Conservation (phyloP, 768 basidiomycete genomes). For the Lentinula boryana region DNA sequence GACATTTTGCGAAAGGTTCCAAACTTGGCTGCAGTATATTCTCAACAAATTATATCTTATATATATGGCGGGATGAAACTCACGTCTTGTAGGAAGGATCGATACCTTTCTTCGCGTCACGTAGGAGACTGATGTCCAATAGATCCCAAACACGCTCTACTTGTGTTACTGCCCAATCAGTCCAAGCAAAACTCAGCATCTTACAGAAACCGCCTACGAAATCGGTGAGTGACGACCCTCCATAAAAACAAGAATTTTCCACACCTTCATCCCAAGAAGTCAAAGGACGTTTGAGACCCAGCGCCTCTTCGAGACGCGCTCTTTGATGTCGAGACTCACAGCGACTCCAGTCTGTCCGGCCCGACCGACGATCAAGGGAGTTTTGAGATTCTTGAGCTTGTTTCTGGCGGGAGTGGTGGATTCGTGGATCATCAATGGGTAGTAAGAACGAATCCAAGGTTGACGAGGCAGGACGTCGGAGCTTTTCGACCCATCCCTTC, state of each 20-base stretch:
- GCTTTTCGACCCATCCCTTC: conserved; percentile 54
- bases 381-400: conserved; percentile 66
- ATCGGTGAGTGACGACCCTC: conserved; percentile 4
- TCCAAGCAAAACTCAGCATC: conserved; percentile 86
- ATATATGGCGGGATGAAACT: conserved; percentile 18
- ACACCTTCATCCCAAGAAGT: conserved; percentile 92
- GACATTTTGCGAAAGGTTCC: conserved; percentile 97
- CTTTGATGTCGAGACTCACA: conserved; percentile 92
- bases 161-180: conserved; percentile 88
- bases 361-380: conserved; percentile 59
- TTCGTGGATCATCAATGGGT: conserved; percentile 84
- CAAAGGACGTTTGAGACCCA: conserved; percentile 80
- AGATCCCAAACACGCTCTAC: conserved; percentile 95
- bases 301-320: conserved; percentile 73
- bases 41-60: conserved; percentile 6
- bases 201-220: conserved; percentile 71
- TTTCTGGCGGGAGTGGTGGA: conserved; percentile 82
- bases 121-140: conserved; percentile 86
- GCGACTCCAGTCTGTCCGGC: conserved; percentile 84
- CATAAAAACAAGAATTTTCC: conserved; percentile 8
- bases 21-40: conserved; percentile 57
- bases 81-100: conserved; percentile 90
- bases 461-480: conserved; percentile 82
- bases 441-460: conserved; percentile 91
- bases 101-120: conserved; percentile 71